Evolutionary conservation across 2,329 filamentous ascomycete species (phyloP).

Genomic region (Leptographium galeiforme): DNA sequence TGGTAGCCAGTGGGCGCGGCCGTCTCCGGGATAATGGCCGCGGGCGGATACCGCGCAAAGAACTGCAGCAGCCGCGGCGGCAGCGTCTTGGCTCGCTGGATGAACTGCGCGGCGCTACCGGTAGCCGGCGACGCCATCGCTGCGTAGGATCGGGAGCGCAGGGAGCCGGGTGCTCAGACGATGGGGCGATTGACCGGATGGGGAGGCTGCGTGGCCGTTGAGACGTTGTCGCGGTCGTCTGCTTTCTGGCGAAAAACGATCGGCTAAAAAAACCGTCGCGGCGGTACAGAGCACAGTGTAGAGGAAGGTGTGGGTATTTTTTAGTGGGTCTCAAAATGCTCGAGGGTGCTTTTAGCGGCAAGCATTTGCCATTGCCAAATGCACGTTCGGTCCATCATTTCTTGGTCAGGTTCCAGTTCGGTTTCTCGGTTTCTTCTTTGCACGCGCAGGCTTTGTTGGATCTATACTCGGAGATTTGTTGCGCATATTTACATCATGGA

Average conservation of each 20-base stretch:
- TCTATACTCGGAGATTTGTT: too few relatives aligned
- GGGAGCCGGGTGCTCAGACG: background rate
- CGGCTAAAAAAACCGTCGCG: too few relatives aligned
- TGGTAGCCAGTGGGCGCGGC: slow-evolving; percentile 34
- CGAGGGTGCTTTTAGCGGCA: too few relatives aligned
- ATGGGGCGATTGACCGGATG: background rate
- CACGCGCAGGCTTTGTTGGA: too few relatives aligned
- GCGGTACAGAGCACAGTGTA: too few relatives aligned
- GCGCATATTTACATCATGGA: background rate
- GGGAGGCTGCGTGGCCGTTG: background rate
- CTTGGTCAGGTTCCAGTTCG: too few relatives aligned
- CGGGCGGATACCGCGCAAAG: slow-evolving; percentile 79
- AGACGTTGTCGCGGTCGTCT: background rate
- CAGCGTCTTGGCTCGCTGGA: slow-evolving; percentile 56
- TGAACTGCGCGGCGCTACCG: slow-evolving; percentile 16
- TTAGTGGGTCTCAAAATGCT: too few relatives aligned
- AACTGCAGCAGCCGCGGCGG: slow-evolving; percentile 71
- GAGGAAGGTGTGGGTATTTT: too few relatives aligned
- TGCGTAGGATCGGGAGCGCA: background rate
- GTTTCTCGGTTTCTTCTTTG: too few relatives aligned
- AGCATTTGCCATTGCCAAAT: too few relatives aligned
- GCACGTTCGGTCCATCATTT: too few relatives aligned
- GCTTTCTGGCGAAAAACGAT: too few relatives aligned
- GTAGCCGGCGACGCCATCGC: slow-evolving; percentile 6
- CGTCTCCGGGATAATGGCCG: slow-evolving; percentile 37